Evolutionary conservation across 768 basidiomycete genomes (phyloP).

Genomic region (Phylloporus sp.): DNA sequence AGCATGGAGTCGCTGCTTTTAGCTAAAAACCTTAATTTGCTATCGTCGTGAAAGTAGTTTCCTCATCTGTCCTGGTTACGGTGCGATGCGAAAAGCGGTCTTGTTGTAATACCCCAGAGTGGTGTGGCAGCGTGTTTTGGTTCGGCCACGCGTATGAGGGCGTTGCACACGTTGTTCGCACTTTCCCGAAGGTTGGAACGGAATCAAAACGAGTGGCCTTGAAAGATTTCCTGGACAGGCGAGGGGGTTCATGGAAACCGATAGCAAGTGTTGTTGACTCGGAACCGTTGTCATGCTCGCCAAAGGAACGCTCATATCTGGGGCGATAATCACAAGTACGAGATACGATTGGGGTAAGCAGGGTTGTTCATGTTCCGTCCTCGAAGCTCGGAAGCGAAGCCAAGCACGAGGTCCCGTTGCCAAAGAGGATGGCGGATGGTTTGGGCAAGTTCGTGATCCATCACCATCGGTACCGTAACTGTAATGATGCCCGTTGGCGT

Average conservation of each 20-base stretch:
- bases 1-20: conserved; percentile 22
- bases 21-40: conserved; percentile 27
- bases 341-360: conserved; percentile 15
- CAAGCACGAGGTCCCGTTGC: conserved; percentile 18
- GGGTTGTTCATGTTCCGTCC: conserved; percentile 20
- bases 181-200: conserved; percentile 1
- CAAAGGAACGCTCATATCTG: conserved; percentile 6
- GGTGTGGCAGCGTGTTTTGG: conserved; percentile 5
- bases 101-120: conserved; percentile 15
- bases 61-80: conserved; percentile 20
- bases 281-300: background rate
- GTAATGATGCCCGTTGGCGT: conserved; percentile 28
- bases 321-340: conserved; percentile 2
- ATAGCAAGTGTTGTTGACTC: too few relatives aligned
- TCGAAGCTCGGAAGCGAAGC: conserved; percentile 25
- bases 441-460: conserved; percentile 19
- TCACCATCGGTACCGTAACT: conserved; percentile 29
- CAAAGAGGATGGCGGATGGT: conserved; percentile 14
- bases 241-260: background rate
- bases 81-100: conserved; percentile 10
- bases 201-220: background rate
- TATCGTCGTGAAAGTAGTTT: conserved; percentile 13
- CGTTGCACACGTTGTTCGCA: conserved; percentile 14
- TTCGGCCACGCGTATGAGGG: conserved; percentile 6
- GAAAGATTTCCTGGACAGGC: background rate